phyloP scores from a whole-genome alignment of 2,329 filamentous ascomycete species.

The Colletotrichum tabaci region DNA sequence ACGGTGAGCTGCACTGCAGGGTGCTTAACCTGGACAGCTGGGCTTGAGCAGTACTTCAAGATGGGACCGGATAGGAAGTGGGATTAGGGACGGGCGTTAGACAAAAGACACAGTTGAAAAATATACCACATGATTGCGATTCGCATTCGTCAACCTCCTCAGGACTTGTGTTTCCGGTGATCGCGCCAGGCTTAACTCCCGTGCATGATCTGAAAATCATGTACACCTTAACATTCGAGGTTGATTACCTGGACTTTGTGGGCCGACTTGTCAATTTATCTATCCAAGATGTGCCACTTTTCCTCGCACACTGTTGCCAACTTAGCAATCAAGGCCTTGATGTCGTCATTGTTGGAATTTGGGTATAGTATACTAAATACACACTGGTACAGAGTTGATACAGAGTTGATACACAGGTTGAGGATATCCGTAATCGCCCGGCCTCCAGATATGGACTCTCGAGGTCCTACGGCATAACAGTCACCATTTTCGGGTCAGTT shows the following conservation, averaged over 20 bases:
- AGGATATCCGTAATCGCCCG: neutral
- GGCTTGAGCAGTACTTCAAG: constrained; percentile 45
- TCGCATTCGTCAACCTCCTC: neutral
- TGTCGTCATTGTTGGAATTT: neutral
- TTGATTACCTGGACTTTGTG: neutral
- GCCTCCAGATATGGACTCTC: too few species aligned
- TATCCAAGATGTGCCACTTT: neutral
- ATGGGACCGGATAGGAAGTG: neutral
- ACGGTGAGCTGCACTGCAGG: constrained; percentile 62
- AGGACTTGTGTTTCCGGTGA: neutral
- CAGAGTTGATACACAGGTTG: neutral
- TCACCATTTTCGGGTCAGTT: neutral
- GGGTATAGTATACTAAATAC: neutral
- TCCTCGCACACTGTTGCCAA: too few species aligned
- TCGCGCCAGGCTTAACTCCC: neutral
- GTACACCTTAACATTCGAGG: neutral
- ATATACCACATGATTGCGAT: constrained; percentile 10
- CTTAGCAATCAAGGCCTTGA: too few species aligned
- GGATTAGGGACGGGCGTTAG: constrained; percentile 22
- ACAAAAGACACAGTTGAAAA: constrained; percentile 13
- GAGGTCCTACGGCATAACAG: neutral
- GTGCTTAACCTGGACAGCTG: constrained; percentile 70
- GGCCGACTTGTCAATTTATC: neutral
- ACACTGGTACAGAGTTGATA: neutral
- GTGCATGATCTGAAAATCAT: neutral